A percentile compares a stretch with the other conserved stretches of the same genome.
Evolutionary conservation across 805 yeast species (phyloP).

Genomic region (Teunomyces lycoperdinae): DNA sequence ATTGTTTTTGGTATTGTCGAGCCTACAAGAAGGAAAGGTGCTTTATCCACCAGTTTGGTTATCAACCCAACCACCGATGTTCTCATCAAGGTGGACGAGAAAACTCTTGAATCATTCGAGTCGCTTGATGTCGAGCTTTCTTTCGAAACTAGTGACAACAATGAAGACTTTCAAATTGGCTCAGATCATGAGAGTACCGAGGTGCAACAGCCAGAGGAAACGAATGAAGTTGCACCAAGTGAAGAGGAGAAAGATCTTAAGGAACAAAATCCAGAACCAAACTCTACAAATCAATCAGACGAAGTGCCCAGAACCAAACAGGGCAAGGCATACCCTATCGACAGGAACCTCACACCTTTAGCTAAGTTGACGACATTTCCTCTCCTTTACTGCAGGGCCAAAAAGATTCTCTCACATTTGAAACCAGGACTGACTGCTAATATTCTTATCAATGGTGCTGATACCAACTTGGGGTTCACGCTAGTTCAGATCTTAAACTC

Average conservation of each 20-base stretch:
- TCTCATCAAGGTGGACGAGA: slow-evolving; percentile 25
- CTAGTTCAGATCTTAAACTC: slow-evolving; percentile 33
- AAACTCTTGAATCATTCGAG: slow-evolving; percentile 17
- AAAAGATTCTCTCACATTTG: slow-evolving; percentile 30
- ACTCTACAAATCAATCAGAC: neutral
- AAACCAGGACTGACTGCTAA: slow-evolving; percentile 20
- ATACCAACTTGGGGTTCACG: slow-evolving; percentile 37
- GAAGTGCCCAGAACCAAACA: neutral
- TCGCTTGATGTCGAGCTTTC: slow-evolving; percentile 22
- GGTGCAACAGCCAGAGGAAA: slow-evolving; percentile 5
- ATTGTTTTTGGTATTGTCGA: slow-evolving; percentile 60
- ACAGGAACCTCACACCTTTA: slow-evolving; percentile 22
- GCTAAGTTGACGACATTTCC: slow-evolving; percentile 35
- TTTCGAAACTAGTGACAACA: neutral
- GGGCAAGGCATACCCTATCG: slow-evolving; percentile 6
- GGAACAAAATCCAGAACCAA: neutral
- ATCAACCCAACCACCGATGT: slow-evolving; percentile 51
- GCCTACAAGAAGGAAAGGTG: slow-evolving; percentile 53
- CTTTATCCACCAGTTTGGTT: slow-evolving; percentile 55
- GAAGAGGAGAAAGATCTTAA: slow-evolving; percentile 1
- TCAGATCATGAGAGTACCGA: slow-evolving; percentile 4
- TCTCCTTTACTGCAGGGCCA: slow-evolving; percentile 35
- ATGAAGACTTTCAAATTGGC: slow-evolving; percentile 6
- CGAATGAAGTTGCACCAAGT: neutral
- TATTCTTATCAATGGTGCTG: slow-evolving; percentile 42